A percentile compares a stretch with the other conserved stretches of the same genome.
phyloP scores from a whole-genome alignment of 2,329 filamentous ascomycete genomes.

The Teratosphaeria zuluensis region DNA sequence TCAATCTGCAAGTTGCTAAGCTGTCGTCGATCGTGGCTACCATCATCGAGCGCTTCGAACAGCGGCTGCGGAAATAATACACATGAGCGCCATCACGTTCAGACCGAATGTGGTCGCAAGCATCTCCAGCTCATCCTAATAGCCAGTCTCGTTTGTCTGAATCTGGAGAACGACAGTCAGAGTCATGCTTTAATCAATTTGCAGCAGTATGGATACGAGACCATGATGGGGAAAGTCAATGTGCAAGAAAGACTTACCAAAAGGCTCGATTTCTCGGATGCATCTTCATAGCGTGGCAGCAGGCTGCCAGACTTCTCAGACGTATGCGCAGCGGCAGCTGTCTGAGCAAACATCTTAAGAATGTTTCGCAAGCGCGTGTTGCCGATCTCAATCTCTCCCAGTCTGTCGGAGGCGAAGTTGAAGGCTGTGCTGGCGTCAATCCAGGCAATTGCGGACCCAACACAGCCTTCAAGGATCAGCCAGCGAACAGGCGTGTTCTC shows the following conservation, averaged over 20 bases:
- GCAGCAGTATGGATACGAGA: neutral
- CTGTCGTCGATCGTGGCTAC: neutral
- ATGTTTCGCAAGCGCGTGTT: slow-evolving; percentile 1
- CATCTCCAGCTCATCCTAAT: neutral
- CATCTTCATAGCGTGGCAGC: neutral
- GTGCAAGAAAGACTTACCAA: neutral
- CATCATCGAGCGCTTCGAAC: neutral
- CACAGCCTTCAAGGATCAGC: slow-evolving; percentile 7
- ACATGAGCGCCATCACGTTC: neutral
- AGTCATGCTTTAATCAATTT: neutral
- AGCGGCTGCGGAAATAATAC: neutral
- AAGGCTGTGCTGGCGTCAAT: slow-evolving; percentile 12
- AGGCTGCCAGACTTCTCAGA: neutral
- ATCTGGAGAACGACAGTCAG: neutral
- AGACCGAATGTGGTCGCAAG: neutral
- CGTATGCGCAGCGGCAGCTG: slow-evolving; percentile 2
- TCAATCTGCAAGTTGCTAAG: neutral
- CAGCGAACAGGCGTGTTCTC: slow-evolving; percentile 4
- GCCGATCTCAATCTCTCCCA: slow-evolving; percentile 3
- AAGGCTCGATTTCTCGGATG: neutral
- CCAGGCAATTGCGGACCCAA: slow-evolving; percentile 12
- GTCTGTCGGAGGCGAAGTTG: slow-evolving; percentile 10
- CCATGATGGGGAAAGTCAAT: too few species aligned
- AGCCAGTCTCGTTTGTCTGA: neutral
- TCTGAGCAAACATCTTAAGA: slow-evolving; percentile 2